Evolutionary conservation across 352 stramenopile genomes (phyloP), one percentile per base, ranked within the genome.

Genomic region (Globisporangium cylindrosporum): DNA sequence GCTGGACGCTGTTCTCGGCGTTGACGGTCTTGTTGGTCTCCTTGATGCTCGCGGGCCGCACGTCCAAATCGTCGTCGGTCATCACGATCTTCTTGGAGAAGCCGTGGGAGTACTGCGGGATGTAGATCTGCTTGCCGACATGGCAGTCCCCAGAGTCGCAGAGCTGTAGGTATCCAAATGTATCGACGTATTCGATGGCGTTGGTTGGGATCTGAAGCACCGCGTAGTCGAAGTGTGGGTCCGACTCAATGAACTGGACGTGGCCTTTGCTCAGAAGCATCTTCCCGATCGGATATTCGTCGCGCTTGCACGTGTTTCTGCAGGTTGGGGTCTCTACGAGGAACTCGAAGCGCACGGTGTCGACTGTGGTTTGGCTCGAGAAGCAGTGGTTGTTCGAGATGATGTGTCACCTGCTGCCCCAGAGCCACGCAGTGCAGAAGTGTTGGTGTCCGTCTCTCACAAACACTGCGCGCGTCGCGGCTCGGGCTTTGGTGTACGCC

Each of bases 381-480:
- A 84, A 76, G 68, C 77, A 84, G 67, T 84, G 77, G 72, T 79
- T 79, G 73, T 84, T 84, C 73, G 75, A 78, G 48, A 84, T 64
- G 24, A 84, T 22, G 57, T 82, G 75, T 48, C 77, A 73, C 62
- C 77, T 64, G 61, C 69, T 76, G 46, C 38, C 75, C 69, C 72
- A 75, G 48, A 84, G 72, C 77, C 77, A 82, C 4, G 59, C 62
- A 1, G 49, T 67, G 62, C 62, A 78, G 63, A 62, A 54, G 48
- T 72, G 36, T 51, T 20, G 22, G 32, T 59, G 6, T 67, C 57
- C 15, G 6, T 67, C 57, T 14, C 61, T 64, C 10, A 66, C 22
- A 48, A 64, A 70, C 58, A 72, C 64, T 5, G 72, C 68, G 53
- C 72, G 72, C 55, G 71, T 14, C 51, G 74, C 72, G 12, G 68